phyloP scores from a whole-genome alignment of 1,284 basidiomycete genomes.

The Malassezia vespertilionis region DNA sequence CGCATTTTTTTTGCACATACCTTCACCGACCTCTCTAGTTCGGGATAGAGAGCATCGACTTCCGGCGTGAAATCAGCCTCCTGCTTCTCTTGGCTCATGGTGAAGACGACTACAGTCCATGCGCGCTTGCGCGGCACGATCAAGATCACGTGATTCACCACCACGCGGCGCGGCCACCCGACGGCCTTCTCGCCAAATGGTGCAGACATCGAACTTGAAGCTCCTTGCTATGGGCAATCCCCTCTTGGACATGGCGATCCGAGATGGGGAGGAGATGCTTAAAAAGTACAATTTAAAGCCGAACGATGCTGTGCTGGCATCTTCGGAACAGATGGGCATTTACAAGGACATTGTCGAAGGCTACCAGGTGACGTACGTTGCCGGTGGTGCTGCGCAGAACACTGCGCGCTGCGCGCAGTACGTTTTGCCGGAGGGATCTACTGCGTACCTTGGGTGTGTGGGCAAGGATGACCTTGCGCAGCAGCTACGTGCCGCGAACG shows the following conservation, averaged over 20 bases:
- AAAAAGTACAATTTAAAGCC: slow-evolving; percentile 83
- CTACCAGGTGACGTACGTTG: slow-evolving; percentile 75
- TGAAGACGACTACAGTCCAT: not conserved
- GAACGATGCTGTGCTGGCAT: slow-evolving; percentile 93
- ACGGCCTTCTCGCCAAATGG: slow-evolving; percentile 4
- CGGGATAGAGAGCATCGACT: slow-evolving; percentile 51
- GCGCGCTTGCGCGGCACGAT: not conserved
- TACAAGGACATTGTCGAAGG: slow-evolving; percentile 78
- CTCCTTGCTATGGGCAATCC: slow-evolving; percentile 47
- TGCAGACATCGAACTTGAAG: slow-evolving; percentile 27
- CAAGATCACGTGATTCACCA: slow-evolving; percentile 12
- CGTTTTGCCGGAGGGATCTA: slow-evolving; percentile 59
- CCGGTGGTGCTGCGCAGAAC: slow-evolving; percentile 94
- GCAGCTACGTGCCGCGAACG: slow-evolving; percentile 83
- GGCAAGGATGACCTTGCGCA: slow-evolving; percentile 82
- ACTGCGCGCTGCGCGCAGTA: slow-evolving; percentile 86
- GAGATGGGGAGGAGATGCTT: slow-evolving; percentile 67
- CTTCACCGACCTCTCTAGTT: slow-evolving; percentile 48
- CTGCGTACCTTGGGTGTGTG: slow-evolving; percentile 89
- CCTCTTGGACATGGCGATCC: slow-evolving; percentile 50
- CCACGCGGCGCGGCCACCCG: not conserved
- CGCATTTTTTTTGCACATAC: not conserved
- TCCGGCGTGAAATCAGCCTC: slow-evolving; percentile 54
- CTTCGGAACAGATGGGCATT: slow-evolving; percentile 63
- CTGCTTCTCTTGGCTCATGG: slow-evolving; percentile 49